phyloP scores from a whole-genome alignment of 1,284 basidiomycete species.

The Cryptococcus maquisensis region DNA sequence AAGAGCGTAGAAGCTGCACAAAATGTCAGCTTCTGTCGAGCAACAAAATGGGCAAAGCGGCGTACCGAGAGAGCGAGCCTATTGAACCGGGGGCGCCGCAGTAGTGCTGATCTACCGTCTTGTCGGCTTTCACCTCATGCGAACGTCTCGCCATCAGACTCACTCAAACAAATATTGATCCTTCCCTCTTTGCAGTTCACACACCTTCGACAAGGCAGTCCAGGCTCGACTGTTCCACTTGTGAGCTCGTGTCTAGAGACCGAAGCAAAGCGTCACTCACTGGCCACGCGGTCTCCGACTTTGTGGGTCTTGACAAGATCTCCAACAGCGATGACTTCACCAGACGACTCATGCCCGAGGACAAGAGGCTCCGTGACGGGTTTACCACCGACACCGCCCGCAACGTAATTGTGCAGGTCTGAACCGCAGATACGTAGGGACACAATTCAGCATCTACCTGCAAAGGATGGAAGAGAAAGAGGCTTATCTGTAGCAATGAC shows the following conservation, averaged over 20 bases:
- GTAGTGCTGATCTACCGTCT: slow-evolving; percentile 28
- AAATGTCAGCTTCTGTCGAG: background rate
- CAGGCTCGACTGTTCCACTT: slow-evolving; percentile 55
- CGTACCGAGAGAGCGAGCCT: slow-evolving; percentile 34
- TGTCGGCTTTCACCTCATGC: background rate
- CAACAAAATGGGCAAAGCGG: background rate
- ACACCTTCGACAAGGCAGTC: slow-evolving; percentile 52
- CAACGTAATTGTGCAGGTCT: slow-evolving; percentile 42
- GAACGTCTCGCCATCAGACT: background rate
- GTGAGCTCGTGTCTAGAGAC: background rate
- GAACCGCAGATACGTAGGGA: slow-evolving; percentile 40
- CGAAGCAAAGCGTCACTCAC: slow-evolving; percentile 19
- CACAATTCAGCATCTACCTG: background rate
- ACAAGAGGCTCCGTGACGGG: slow-evolving; percentile 46
- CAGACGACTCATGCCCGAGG: slow-evolving; percentile 47
- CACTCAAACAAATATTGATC: slow-evolving; percentile 57
- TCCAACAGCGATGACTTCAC: slow-evolving; percentile 46
- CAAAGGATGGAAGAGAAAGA: background rate
- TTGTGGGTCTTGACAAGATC: slow-evolving; percentile 43
- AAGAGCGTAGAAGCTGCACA: slow-evolving; percentile 33
- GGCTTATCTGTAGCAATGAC: slow-evolving; percentile 38
- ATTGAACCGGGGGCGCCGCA: slow-evolving; percentile 43
- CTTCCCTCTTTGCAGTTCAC: slow-evolving; percentile 60
- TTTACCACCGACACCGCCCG: slow-evolving; percentile 43
- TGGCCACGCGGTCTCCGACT: slow-evolving; percentile 52